Percentiles rank a stretch among this genome's conserved stretches.
These are phyloP conservation scores for Mucor circinelloides DNA, from an alignment of 371 early-diverging fungal genomes.

Conservation along the genomic window DNA sequence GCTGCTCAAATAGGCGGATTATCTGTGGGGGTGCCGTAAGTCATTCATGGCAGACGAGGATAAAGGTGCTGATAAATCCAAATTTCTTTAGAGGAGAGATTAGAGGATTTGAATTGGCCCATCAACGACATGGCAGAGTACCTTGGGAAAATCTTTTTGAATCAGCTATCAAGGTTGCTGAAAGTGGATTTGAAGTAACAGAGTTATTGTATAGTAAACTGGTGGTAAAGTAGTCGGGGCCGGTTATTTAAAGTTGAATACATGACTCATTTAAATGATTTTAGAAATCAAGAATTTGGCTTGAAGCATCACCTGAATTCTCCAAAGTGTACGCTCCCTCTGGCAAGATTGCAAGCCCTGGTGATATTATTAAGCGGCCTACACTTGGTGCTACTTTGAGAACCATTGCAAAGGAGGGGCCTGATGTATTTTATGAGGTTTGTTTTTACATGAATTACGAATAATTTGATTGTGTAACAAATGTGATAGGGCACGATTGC, in stretches of 20 bases:
- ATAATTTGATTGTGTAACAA: not conserved
- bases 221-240: slow-evolving; percentile 30
- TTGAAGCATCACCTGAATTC: slow-evolving; percentile 46
- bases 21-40: slow-evolving; percentile 88
- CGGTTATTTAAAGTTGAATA: no score
- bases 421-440: slow-evolving; percentile 83
- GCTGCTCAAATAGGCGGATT: slow-evolving; percentile 78
- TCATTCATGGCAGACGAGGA: no score
- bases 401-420: slow-evolving; percentile 77
- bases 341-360: slow-evolving; percentile 63
- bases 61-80: no score
- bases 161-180: slow-evolving; percentile 78
- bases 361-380: slow-evolving; percentile 76
- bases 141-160: slow-evolving; percentile 87
- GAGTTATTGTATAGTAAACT: slow-evolving; percentile 59
- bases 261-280: not conserved
- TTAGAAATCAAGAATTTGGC: slow-evolving; percentile 36
- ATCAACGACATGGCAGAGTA: slow-evolving; percentile 78
- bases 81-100: slow-evolving; percentile 72
- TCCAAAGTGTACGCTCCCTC: slow-evolving; percentile 70
- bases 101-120: slow-evolving; percentile 84
- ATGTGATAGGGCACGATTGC: slow-evolving; percentile 75
- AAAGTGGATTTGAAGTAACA: slow-evolving; percentile 80
- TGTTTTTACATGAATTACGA: not conserved
- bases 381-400: slow-evolving; percentile 83